These are phyloP conservation scores for Clathrus columnatus DNA, from an alignment of 768 basidiomycete genomes.

Conservation along the genomic window DNA sequence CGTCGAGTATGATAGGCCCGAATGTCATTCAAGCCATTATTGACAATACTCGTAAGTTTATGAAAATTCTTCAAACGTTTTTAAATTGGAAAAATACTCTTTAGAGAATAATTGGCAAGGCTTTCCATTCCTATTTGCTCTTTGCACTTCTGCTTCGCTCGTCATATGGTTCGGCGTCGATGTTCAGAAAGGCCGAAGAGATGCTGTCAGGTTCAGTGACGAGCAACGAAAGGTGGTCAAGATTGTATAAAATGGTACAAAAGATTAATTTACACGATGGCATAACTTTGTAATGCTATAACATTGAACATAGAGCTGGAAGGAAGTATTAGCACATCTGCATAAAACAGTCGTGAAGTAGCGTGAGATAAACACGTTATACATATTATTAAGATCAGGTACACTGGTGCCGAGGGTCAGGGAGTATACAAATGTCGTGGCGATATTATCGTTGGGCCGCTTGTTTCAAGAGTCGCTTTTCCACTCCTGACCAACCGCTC, in stretches of 20 bases:
- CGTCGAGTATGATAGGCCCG: constrained; percentile 81
- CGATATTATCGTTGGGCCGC: too few species aligned
- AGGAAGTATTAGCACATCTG: too few species aligned
- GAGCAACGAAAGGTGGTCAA: constrained; percentile 5
- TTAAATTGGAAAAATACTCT: not conserved
- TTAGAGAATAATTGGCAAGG: constrained; percentile 73
- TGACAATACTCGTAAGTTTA: constrained; percentile 25
- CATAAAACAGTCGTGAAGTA: too few species aligned
- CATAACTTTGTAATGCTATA: too few species aligned
- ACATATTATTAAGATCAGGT: too few species aligned
- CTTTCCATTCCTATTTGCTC: constrained; percentile 74
- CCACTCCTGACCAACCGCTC: constrained; percentile 32
- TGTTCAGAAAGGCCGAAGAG: constrained; percentile 49
- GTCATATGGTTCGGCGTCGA: constrained; percentile 74
- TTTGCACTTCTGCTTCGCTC: constrained; percentile 56
- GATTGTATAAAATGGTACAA: too few species aligned
- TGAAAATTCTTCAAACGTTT: not conserved
- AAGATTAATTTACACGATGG: too few species aligned
- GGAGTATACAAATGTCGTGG: too few species aligned
- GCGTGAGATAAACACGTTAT: too few species aligned
- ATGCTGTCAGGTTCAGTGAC: constrained; percentile 41
- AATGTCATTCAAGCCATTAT: constrained; percentile 83
- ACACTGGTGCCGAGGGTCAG: too few species aligned
- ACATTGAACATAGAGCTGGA: too few species aligned
- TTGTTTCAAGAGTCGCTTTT: too few species aligned